phyloP scores from a whole-genome alignment of 768 basidiomycete genomes.

The Amanita exitialis region DNA sequence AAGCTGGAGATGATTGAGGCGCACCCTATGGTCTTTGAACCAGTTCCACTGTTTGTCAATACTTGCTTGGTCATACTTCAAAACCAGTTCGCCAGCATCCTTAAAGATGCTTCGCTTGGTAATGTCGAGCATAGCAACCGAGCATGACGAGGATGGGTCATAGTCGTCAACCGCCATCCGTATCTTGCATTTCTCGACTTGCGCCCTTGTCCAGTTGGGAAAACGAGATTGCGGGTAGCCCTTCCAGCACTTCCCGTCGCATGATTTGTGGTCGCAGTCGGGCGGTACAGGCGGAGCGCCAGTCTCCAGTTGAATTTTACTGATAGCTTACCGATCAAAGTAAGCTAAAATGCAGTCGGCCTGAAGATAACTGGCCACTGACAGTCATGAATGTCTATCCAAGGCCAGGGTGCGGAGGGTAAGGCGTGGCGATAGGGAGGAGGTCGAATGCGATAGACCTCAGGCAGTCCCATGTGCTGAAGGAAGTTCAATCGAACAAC shows the following conservation, averaged over 20 bases:
- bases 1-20: conserved; percentile 8
- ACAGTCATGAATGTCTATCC: conserved; percentile 33
- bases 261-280: conserved; percentile 25
- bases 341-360: background rate
- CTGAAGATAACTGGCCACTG: background rate
- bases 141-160: conserved; percentile 15
- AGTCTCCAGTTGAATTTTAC: conserved; percentile 22
- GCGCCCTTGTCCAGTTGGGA: conserved; percentile 45
- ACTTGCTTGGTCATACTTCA: conserved; percentile 12
- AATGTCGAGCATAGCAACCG: conserved; percentile 32
- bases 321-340: conserved; percentile 12
- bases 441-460: conserved; percentile 13
- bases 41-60: conserved; percentile 26
- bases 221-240: conserved; percentile 37
- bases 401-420: conserved; percentile 38
- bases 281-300: conserved; percentile 26
- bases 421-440: conserved; percentile 36
- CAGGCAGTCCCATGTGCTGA: no score
- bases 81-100: conserved; percentile 14
- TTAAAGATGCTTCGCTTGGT: conserved; percentile 26
- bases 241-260: conserved; percentile 26
- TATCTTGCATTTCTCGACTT: conserved; percentile 32
- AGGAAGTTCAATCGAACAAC: no score
- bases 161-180: conserved; percentile 23
- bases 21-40: conserved; percentile 23